phyloP scores from a whole-genome alignment of 2,329 filamentous ascomycete genomes.

The Cladophialophora bantiana region DNA sequence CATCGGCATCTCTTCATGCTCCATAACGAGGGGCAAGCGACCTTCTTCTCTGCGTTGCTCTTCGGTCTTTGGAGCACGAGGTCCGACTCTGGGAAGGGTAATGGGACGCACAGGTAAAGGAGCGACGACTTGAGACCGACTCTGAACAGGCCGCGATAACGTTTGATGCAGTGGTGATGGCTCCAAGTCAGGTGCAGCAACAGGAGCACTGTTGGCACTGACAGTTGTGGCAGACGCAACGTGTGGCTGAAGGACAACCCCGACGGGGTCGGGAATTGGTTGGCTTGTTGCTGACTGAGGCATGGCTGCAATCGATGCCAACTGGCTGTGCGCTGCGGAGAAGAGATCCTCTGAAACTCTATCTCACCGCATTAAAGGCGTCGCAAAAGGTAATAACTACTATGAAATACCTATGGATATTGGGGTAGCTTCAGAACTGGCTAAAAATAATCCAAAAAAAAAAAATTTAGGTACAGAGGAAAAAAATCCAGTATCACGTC shows the following conservation, averaged over 20 bases:
- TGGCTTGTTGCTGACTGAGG: slow-evolving; percentile 18
- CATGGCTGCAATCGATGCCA: slow-evolving; percentile 11
- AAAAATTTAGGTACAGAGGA: background rate
- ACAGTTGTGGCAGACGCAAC: slow-evolving; percentile 8
- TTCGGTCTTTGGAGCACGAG: slow-evolving; percentile 31
- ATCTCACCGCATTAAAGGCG: slow-evolving; percentile 3
- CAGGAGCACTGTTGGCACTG: slow-evolving; percentile 10
- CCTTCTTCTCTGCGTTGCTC: slow-evolving; percentile 35
- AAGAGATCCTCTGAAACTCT: slow-evolving; percentile 23
- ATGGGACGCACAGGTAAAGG: slow-evolving; percentile 31
- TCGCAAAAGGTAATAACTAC: background rate
- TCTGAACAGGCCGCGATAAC: slow-evolving; percentile 14
- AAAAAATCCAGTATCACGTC: background rate
- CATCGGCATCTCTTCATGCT: slow-evolving; percentile 51
- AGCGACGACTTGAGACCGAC: slow-evolving; percentile 28
- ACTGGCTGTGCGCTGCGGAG: slow-evolving; percentile 17
- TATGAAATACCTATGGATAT: background rate
- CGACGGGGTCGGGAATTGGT: slow-evolving; percentile 19
- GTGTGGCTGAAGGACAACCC: slow-evolving; percentile 24
- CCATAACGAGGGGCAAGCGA: slow-evolving; percentile 46
- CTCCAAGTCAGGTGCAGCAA: slow-evolving; percentile 20
- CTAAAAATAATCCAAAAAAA: background rate
- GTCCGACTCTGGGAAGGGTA: slow-evolving; percentile 22
- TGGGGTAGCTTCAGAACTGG: background rate
- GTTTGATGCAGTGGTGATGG: slow-evolving; percentile 13